These are phyloP conservation scores for Epicoccum nigrum DNA, from an alignment of 2,329 filamentous ascomycete genomes.

Conservation along the genomic window DNA sequence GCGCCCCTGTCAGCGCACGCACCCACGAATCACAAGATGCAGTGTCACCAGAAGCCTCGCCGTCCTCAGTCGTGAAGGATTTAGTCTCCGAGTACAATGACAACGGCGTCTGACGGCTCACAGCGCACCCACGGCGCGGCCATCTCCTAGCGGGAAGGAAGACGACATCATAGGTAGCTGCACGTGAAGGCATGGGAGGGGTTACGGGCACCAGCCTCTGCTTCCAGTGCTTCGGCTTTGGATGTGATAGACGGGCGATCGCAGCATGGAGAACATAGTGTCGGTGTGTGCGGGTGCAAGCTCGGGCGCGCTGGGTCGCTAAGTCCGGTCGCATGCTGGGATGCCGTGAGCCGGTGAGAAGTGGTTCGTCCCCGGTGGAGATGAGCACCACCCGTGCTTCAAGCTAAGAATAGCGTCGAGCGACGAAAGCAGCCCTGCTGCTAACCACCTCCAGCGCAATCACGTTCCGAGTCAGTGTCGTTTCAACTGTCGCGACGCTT, in stretches of 20 bases:
- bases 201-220: constrained; percentile 10
- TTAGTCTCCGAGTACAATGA: constrained; percentile 13
- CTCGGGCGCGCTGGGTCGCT: constrained; percentile 15
- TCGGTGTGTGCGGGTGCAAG: constrained; percentile 19
- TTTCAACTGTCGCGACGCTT: constrained; percentile 16
- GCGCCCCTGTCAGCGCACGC: constrained; percentile 9
- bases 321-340: constrained; percentile 21
- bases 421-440: constrained; percentile 18
- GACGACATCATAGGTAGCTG: constrained; percentile 37
- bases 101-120: constrained; percentile 8
- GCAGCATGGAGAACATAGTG: constrained; percentile 27
- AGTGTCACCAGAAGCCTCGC: constrained; percentile 17
- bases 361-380: constrained; percentile 14
- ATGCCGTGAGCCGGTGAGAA: constrained; percentile 19
- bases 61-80: constrained; percentile 6
- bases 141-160: constrained; percentile 21
- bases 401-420: constrained; percentile 15
- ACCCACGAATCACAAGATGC: constrained; percentile 9
- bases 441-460: constrained; percentile 12
- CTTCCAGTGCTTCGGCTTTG: constrained; percentile 29
- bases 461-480: constrained; percentile 14
- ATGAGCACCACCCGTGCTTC: constrained; percentile 3
- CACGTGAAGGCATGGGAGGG: constrained; percentile 23
- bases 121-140: constrained; percentile 19
- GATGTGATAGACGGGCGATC: constrained; percentile 36